Conservation (phyloP, 768 basidiomycete genomes). For the Boletellus emodensis region DNA sequence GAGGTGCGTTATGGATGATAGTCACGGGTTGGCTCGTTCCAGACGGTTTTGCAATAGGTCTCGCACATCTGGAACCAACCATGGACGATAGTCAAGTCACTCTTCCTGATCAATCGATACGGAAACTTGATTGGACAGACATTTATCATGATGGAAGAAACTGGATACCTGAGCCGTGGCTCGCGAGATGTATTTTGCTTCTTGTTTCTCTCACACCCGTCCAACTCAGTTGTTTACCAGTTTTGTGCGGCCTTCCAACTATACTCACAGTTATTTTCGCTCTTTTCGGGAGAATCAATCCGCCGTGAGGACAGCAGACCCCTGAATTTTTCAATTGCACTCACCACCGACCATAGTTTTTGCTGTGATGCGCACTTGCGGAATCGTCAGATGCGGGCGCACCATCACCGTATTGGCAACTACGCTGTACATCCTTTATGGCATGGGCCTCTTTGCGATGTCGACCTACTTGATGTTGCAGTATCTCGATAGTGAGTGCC, state of each 20-base stretch:
- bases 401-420: not conserved
- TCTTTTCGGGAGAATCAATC: conserved; percentile 6
- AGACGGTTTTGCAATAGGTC: conserved; percentile 7
- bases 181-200: conserved; percentile 5
- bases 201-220: not conserved
- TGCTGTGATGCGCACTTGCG: conserved; percentile 24
- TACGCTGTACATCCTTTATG: conserved; percentile 12
- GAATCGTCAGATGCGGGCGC: conserved; percentile 16
- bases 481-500: not conserved
- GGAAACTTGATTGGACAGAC: conserved; percentile 19
- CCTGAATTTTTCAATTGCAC: too few species aligned
- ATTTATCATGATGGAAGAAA: conserved; percentile 19
- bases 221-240: not conserved
- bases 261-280: not conserved
- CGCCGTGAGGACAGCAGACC: conserved; percentile 4
- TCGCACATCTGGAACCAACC: conserved; percentile 11
- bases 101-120: conserved; percentile 15
- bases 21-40: not conserved
- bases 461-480: not conserved
- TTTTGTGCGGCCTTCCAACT: conserved; percentile 5
- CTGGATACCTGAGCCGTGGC: conserved; percentile 13
- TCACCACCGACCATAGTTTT: conserved; percentile 12
- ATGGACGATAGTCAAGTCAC: not conserved
- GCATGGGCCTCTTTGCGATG: not conserved
- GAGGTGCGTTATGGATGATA: conserved; percentile 16